Conservation (phyloP, 495 filamentous ascomycete genomes). For the Ascobolus immersus region DNA sequence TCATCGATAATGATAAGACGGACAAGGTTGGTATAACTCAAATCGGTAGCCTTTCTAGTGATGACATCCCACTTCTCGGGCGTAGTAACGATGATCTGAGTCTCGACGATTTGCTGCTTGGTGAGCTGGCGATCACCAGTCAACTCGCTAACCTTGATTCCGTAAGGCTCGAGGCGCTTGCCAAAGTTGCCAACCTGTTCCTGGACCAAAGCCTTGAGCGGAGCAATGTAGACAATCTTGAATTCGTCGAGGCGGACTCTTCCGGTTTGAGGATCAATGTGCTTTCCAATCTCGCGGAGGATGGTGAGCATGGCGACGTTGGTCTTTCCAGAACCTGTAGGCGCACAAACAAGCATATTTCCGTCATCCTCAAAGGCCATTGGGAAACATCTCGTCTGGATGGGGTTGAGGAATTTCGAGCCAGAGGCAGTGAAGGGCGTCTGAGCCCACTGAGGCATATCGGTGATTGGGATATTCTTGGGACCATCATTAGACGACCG, state of each 20-base stretch:
- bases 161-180: slow-evolving; percentile 65
- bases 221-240: slow-evolving; percentile 90
- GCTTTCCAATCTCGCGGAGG: slow-evolving; percentile 85
- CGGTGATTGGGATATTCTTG: slow-evolving; percentile 50
- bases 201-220: slow-evolving; percentile 81
- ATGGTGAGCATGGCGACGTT: slow-evolving; percentile 97
- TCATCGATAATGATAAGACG: slow-evolving; percentile 90
- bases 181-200: slow-evolving; percentile 97
- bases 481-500: slow-evolving; percentile 55
- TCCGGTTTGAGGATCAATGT: slow-evolving; percentile 61
- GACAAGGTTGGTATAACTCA: slow-evolving; percentile 90
- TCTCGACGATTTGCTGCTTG: slow-evolving; percentile 93
- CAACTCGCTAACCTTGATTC: slow-evolving; percentile 74
- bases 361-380: slow-evolving; percentile 82
- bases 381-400: slow-evolving; percentile 80
- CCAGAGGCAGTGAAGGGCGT: slow-evolving; percentile 41
- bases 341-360: slow-evolving; percentile 92
- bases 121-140: slow-evolving; percentile 96
- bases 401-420: slow-evolving; percentile 63
- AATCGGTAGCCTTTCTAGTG: slow-evolving; percentile 87
- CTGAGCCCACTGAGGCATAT: slow-evolving; percentile 79
- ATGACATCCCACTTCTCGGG: slow-evolving; percentile 99
- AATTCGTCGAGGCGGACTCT: slow-evolving; percentile 87
- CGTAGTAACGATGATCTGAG: slow-evolving; percentile 94
- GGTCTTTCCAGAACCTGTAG: slow-evolving; percentile 92